Evolutionary conservation across 116 monocot species (phyloP).

Genomic region (Posidonia oceanica): DNA sequence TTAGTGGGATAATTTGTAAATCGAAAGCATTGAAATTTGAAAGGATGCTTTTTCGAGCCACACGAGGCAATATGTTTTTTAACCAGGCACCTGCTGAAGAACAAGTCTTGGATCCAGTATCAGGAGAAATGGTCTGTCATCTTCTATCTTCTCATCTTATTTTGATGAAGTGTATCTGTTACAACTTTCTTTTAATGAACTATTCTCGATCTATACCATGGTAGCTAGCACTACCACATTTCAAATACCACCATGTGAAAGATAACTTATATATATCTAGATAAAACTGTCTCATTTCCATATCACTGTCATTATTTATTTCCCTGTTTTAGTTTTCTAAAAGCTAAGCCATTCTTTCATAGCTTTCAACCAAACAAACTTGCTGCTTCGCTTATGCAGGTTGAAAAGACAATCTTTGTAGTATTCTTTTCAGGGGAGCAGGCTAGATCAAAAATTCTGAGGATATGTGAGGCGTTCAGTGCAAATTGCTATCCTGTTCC

Average conservation of each 20-base stretch:
- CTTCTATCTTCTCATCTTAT: background rate
- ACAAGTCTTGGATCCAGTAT: conserved; percentile 68
- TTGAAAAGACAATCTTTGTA: conserved; percentile 92
- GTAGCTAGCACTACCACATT: background rate
- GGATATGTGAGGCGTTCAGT: conserved; percentile 93
- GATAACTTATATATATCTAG: background rate
- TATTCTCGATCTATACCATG: background rate
- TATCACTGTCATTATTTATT: no score
- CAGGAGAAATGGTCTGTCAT: conserved; percentile 76
- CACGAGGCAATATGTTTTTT: conserved; percentile 98
- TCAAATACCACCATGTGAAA: background rate
- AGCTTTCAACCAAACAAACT: background rate
- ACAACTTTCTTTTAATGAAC: background rate
- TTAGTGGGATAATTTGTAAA: conserved; percentile 93
- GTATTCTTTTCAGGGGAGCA: conserved; percentile 98
- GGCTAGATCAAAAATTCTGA: conserved; percentile 79
- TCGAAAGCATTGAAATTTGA: conserved; percentile 76
- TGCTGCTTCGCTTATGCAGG: conserved; percentile 33
- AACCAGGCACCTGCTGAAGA: conserved; percentile 92
- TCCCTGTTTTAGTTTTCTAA: no score
- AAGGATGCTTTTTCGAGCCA: conserved; percentile 97
- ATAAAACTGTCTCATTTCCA: no score
- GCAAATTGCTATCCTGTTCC: conserved; percentile 99
- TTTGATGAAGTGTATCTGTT: background rate
- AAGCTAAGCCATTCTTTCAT: no score